Conservation (phyloP, 2,329 filamentous ascomycete genomes). For the Fusarium succisae region DNA sequence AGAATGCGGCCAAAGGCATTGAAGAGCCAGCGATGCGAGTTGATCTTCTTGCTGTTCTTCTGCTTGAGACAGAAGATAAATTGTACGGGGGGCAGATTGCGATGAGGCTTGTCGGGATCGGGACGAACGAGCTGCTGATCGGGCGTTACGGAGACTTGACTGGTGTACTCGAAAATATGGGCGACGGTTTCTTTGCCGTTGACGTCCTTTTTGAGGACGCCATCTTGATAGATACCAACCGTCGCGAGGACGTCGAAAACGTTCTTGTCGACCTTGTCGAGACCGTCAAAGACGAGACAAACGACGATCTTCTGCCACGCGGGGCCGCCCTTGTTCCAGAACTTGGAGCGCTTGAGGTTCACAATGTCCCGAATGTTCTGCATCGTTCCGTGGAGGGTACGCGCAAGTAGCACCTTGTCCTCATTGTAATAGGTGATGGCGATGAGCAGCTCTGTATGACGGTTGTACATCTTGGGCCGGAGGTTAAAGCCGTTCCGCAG, state of each 20-base stretch:
- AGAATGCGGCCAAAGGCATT: constrained; percentile 40
- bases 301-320: constrained; percentile 42
- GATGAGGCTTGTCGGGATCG: constrained; percentile 25
- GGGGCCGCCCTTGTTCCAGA: constrained; percentile 41
- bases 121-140: constrained; percentile 42
- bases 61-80: constrained; percentile 42
- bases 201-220: constrained; percentile 40
- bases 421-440: constrained; percentile 42
- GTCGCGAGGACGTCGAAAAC: constrained; percentile 41
- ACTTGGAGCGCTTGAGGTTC: constrained; percentile 39
- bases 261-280: constrained; percentile 41
- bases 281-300: constrained; percentile 39
- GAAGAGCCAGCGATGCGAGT: constrained; percentile 42
- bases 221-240: constrained; percentile 39
- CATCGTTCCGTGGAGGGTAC: constrained; percentile 38
- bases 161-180: constrained; percentile 42
- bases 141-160: constrained; percentile 38
- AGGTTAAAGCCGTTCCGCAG: constrained; percentile 40
- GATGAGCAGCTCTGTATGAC: constrained; percentile 39
- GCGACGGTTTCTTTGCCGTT: constrained; percentile 41
- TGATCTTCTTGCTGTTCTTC: constrained; percentile 43
- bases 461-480: constrained; percentile 41
- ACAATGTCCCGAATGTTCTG: constrained; percentile 41
- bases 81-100: constrained; percentile 37
- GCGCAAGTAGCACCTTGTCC: constrained; percentile 40